Base-by-base conservation (phyloP, 139 green algal species). In the Closterium sp. region DNA sequence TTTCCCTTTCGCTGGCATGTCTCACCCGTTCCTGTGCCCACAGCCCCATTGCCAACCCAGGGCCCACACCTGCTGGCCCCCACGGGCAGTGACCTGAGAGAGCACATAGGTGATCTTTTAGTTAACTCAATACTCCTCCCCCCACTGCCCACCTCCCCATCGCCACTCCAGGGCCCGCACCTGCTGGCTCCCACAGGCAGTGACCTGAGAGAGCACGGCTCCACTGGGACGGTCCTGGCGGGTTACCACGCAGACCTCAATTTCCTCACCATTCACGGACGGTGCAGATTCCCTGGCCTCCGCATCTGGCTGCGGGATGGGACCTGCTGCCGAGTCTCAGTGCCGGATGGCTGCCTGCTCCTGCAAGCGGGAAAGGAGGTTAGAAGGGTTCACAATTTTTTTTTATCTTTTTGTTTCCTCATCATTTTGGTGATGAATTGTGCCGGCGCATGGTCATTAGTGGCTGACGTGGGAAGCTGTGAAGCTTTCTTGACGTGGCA, bases 231-330 rank as follows among this genome's bases (percentile, higher is more conserved):
- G 2, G 96, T 97, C 35, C 93, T 96, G 19, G 97, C 97, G 4
- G 96, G 98, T 0, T 98, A 96, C 92, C 98, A 99, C 95, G 97
- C 96, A 91, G 98, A 99, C 94, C 95, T 99, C 33, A 99, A 99
- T 93, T 95, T 98, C 64, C 94, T 99, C 21, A 99, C 97, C 7
- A 96, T 98, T 31, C 97, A 99, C 90, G 97, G 97, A 87, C 95
- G 95, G 93, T 88, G 88, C 85, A 93, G 95, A 19, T 97, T 95
- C 89, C 96, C 96, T 3, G 96, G 96, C 2, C 95, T 98, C 69
- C 94, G 91, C 85, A 93, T 96, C 34, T 99, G 97, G 97, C 92
- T 98, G 93, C 91, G 95, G 0, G 94, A 97, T 90, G 97, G 97
- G 2, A 33, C 23, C 21, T n/a, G 69, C 23, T 32, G 94, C 64